Percentiles rank a stretch among this genome's conserved stretches.
Evolutionary conservation across 2,329 filamentous ascomycete species (phyloP).

Genomic region (Botrytis hyacinthi): DNA sequence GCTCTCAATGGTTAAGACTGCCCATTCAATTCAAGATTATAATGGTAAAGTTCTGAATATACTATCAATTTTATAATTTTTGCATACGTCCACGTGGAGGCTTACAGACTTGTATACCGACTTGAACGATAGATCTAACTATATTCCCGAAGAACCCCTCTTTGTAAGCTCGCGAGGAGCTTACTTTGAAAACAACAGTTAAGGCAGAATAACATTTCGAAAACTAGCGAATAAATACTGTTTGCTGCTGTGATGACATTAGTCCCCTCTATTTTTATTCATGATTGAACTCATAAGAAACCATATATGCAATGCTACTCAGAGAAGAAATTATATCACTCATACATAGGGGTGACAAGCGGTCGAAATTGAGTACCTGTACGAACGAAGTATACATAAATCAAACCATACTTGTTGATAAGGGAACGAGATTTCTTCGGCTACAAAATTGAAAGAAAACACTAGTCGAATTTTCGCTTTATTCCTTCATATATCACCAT

Average conservation of each 20-base stretch:
- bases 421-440: not conserved
- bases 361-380: not conserved
- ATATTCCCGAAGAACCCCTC: not conserved
- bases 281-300: not conserved
- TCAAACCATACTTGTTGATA: too few relatives aligned
- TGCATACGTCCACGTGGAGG: not conserved
- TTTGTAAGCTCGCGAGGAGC: not conserved
- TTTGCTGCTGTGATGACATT: not conserved
- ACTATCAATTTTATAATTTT: not conserved
- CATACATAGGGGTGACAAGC: not conserved
- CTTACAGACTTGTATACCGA: not conserved
- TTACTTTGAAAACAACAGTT: too few relatives aligned
- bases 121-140: not conserved
- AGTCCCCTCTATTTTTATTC: not conserved
- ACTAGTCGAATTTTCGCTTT: not conserved
- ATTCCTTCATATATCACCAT: rapidly evolving
- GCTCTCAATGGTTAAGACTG: not conserved
- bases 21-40: rapidly evolving
- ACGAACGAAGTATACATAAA: too few relatives aligned
- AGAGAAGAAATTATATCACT: not conserved
- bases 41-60: not conserved
- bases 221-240: not conserved
- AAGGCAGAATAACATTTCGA: not conserved
- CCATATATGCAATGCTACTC: not conserved
- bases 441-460: not conserved